Evolutionary conservation across 2,329 filamentous ascomycete genomes (phyloP), one percentile per base, ranked within the genome.

Genomic region (Pseudocercospora fijiensis): DNA sequence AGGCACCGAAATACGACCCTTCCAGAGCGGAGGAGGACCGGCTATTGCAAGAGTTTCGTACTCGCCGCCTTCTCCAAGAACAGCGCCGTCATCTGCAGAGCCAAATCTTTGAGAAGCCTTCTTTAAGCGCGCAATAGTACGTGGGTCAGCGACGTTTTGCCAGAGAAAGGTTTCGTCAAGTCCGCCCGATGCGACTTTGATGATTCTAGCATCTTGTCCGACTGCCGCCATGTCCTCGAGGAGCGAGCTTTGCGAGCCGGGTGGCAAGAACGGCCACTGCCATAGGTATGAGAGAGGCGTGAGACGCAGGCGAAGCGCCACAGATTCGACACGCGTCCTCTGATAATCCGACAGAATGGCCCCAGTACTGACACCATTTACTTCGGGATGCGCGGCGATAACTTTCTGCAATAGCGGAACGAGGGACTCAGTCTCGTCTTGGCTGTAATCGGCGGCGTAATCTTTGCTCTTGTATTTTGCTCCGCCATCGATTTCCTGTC

Each of bases 301-400:
- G 11, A 99, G 84, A 2, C 90, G 90, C n/a, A 98, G 82, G 16
- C 95, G 85, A n/a, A 88, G 75, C 10, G 93, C 93, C 10, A 98
- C 88, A 63, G 91, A 94, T 79, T 99, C 95, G 57, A 99, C 90
- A n/a, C 95, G 85, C 0, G 94, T 98, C 62, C 95, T 89, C 79
- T 99, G 95, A 78, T 99, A 99, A 2, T 92, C 96, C 9, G 92
- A 96, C 41, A 98, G 80, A 65, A 99, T 96, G 20, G 95, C 95
- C 60, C 95, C 95, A 0, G 93, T 92, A 70, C 89, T 93, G 57
- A 99, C 81, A 30, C 94, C 95, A 75, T 96, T 93, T 58, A 90
- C 90, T 62, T 89, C 85, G 0, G 94, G 94, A 74, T 96, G 90
- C 1, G 80, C 82, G 9, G 78, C 73, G 74, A 88, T 85, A 64